Evolutionary conservation across 1,284 basidiomycete species (phyloP).

Genomic region (Puccinia horiana): DNA sequence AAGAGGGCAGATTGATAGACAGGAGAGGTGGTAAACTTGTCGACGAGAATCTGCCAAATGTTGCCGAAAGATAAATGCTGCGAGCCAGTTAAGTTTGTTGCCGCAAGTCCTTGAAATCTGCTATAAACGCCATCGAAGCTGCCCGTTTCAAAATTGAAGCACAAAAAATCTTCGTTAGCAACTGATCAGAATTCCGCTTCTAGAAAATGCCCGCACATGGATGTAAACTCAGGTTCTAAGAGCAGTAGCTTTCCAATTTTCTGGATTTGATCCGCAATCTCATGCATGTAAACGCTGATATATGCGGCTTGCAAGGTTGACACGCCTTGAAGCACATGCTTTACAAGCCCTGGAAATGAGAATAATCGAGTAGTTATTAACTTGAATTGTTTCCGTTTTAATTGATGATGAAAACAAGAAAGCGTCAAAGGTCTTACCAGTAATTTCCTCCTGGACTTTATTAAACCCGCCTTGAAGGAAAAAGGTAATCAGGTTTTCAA

Average conservation of each 20-base stretch:
- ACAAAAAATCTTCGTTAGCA: not conserved
- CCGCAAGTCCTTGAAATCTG: slow-evolving; percentile 12
- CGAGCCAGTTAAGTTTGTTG: not conserved
- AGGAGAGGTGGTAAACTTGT: slow-evolving; percentile 31
- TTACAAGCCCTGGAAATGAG: not conserved
- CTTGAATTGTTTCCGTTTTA: not conserved
- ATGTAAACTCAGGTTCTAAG: slow-evolving; percentile 30
- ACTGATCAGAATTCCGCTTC: not conserved
- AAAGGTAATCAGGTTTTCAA: slow-evolving; percentile 23
- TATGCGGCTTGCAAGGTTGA: slow-evolving; percentile 41
- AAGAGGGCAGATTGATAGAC: slow-evolving; percentile 47
- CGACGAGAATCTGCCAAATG: slow-evolving; percentile 13
- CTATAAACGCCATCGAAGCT: slow-evolving; percentile 19
- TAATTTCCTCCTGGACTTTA: slow-evolving; percentile 21
- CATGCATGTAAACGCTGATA: slow-evolving; percentile 38
- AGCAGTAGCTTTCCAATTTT: slow-evolving; percentile 26
- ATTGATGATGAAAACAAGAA: not conserved
- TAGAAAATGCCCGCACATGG: slow-evolving; percentile 9
- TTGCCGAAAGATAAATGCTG: not conserved
- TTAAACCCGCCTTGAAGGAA: slow-evolving; percentile 28
- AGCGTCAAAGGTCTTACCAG: slow-evolving; percentile 16
- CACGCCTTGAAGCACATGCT: slow-evolving; percentile 24
- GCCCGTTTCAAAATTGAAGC: not conserved
- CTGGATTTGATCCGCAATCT: slow-evolving; percentile 40
- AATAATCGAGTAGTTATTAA: not conserved